phyloP scores from a whole-genome alignment of 345 rosid species.

The Camelina hispida region DNA sequence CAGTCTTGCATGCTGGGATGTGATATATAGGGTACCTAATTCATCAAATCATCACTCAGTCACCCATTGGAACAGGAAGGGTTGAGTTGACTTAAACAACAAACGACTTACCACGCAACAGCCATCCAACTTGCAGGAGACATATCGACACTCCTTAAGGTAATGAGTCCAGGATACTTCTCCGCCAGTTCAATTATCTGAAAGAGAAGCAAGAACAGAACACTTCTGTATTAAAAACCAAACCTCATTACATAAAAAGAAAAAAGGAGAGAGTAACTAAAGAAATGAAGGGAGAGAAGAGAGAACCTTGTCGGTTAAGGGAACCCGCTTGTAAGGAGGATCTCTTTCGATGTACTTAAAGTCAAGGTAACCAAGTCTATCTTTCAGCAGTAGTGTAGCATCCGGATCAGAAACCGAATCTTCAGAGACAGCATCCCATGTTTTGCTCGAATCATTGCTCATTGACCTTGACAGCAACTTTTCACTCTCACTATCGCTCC shows the following conservation, averaged over 20 bases:
- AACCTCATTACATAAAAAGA: background rate
- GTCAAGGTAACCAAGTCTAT: conserved; percentile 64
- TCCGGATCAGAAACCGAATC: conserved; percentile 68
- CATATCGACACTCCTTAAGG: conserved; percentile 71
- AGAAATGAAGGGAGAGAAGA: conserved; percentile 21
- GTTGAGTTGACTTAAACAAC: background rate
- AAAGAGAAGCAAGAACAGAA: conserved; percentile 9
- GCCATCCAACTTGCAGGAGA: conserved; percentile 98
- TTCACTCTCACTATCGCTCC: conserved; percentile 74
- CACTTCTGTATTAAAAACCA: background rate
- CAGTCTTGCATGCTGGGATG: conserved; percentile 59
- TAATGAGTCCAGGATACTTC: conserved; percentile 57
- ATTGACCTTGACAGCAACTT: conserved; percentile 52
- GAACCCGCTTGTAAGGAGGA: conserved; percentile 69
- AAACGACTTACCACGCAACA: conserved; percentile 68
- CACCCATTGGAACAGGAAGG: background rate
- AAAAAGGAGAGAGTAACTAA: background rate
- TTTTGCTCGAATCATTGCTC: conserved; percentile 61
- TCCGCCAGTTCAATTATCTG: conserved; percentile 62
- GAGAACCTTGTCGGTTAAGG: conserved; percentile 68
- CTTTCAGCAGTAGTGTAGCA: conserved; percentile 50
- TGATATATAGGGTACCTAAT: conserved; percentile 81
- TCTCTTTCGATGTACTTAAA: conserved; percentile 62
- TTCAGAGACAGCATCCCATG: conserved; percentile 74
- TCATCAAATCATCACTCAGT: conserved; percentile 17